These are phyloP conservation scores for Rhodotorula taiwanensis DNA, from an alignment of 768 basidiomycete species.

Conservation along the genomic window DNA sequence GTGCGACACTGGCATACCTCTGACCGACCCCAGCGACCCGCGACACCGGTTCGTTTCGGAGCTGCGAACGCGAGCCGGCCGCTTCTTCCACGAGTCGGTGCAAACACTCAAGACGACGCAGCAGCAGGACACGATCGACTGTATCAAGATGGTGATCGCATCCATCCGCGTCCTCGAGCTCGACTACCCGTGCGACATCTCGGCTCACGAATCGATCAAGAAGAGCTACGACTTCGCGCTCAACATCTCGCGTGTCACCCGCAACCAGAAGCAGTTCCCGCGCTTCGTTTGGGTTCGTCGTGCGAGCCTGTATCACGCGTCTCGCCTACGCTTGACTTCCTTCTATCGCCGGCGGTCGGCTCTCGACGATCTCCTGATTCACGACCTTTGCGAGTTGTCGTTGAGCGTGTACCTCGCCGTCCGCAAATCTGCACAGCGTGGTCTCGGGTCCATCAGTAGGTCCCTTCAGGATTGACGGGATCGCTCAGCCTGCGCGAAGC, in stretches of 20 bases:
- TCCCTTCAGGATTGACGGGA: conserved; percentile 30
- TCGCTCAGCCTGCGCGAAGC: not conserved
- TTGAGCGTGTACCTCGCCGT: conserved; percentile 44
- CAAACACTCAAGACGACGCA: conserved; percentile 59
- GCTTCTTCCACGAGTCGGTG: conserved; percentile 65
- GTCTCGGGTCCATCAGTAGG: conserved; percentile 54
- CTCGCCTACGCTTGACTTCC: conserved; percentile 39
- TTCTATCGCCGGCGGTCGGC: conserved; percentile 45
- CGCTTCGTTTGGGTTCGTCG: conserved; percentile 45
- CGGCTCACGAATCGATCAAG: conserved; percentile 35
- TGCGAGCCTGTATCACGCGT: conserved; percentile 39
- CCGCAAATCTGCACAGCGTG: conserved; percentile 50
- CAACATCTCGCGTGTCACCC: conserved; percentile 30
- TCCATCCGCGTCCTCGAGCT: conserved; percentile 64
- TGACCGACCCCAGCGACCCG: conserved; percentile 62
- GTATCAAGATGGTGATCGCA: conserved; percentile 64
- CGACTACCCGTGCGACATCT: conserved; percentile 43
- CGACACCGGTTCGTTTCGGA: conserved; percentile 57
- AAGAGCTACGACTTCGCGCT: conserved; percentile 42
- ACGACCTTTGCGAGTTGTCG: conserved; percentile 46
- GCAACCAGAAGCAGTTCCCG: conserved; percentile 65
- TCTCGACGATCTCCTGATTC: conserved; percentile 47
- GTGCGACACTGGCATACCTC: conserved; percentile 60
- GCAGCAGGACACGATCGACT: conserved; percentile 55
- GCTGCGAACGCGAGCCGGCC: conserved; percentile 60